These are phyloP conservation scores for Pythium folliculosum DNA, from an alignment of 352 stramenopile species.

Conservation along the genomic window DNA sequence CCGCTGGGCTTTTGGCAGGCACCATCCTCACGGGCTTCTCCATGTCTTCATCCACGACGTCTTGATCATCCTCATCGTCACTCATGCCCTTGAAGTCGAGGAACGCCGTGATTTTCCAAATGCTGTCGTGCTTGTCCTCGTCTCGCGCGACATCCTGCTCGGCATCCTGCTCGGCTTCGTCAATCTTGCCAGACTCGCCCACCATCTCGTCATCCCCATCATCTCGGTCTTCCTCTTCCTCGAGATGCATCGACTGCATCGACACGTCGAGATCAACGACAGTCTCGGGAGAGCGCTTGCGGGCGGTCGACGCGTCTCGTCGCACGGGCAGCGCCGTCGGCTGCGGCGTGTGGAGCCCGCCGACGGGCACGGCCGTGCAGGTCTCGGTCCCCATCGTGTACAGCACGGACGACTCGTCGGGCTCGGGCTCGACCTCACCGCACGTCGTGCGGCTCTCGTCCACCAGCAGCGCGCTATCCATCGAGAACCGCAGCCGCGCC, in stretches of 20 bases:
- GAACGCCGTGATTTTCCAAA: conserved; percentile 3
- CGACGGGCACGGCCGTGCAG: background rate
- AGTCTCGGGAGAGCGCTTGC: conserved; percentile 1
- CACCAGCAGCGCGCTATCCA: conserved; percentile 15
- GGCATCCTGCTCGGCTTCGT: background rate
- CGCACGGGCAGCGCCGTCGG: conserved; percentile 7
- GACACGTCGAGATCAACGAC: conserved; percentile 55
- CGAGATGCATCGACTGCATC: conserved; percentile 76
- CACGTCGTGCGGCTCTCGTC: conserved; percentile 9
- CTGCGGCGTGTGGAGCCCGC: conserved; percentile 6
- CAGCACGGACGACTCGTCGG: conserved; percentile 21
- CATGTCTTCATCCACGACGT: conserved; percentile 1
- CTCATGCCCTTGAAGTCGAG: conserved; percentile 31
- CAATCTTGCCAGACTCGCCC: background rate
- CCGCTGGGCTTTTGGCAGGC: no score
- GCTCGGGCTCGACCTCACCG: background rate
- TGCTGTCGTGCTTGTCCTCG: conserved; percentile 14
- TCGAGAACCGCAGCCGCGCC: conserved; percentile 23
- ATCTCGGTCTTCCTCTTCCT: conserved; percentile 40
- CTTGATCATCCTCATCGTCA: conserved; percentile 28
- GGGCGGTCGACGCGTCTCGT: conserved; percentile 5
- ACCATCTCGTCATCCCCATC: conserved; percentile 27
- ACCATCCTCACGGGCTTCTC: background rate
- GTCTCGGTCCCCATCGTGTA: conserved; percentile 23
- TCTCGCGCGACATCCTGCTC: background rate